phyloP scores from a whole-genome alignment of 306 rosid genomes.

The Vachellia collinsii region DNA sequence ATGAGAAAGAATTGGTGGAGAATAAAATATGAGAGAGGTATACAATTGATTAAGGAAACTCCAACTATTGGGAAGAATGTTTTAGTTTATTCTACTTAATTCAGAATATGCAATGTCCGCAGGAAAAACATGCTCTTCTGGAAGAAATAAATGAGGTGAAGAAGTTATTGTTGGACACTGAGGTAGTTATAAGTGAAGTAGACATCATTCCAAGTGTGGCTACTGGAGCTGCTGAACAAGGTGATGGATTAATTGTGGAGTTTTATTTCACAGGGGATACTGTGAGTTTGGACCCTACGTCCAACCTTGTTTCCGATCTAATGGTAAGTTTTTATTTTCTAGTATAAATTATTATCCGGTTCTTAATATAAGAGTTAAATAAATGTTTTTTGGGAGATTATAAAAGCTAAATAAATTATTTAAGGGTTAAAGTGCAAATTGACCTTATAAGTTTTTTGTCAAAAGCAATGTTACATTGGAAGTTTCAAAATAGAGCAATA shows the following conservation, averaged over 20 bases:
- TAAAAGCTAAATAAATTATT: too few species aligned
- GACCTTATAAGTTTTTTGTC: too few species aligned
- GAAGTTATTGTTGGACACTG: slow-evolving; percentile 40
- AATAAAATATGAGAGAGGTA: too few species aligned
- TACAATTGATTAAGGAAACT: too few species aligned
- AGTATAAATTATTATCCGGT: background rate
- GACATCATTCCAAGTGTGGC: slow-evolving; percentile 23
- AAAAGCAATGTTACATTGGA: too few species aligned
- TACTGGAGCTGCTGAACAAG: slow-evolving; percentile 24
- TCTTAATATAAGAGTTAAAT: too few species aligned
- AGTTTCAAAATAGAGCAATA: too few species aligned
- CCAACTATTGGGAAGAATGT: background rate
- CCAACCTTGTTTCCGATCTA: slow-evolving; percentile 25
- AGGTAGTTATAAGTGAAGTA: slow-evolving; percentile 40
- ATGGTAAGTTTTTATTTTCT: slow-evolving; percentile 33
- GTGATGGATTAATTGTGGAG: slow-evolving; percentile 41
- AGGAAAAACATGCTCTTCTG: slow-evolving; percentile 39
- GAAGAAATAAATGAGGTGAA: slow-evolving; percentile 50
- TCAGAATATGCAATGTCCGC: slow-evolving; percentile 12
- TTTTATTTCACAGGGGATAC: slow-evolving; percentile 34
- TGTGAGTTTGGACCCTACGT: slow-evolving; percentile 15
- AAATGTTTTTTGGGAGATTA: too few species aligned
- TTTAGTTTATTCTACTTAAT: background rate
- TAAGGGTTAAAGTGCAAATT: too few species aligned
- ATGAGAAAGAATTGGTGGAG: too few species aligned